phyloP scores from a whole-genome alignment of 1,284 basidiomycete genomes.

The Kwoniella shivajii region DNA sequence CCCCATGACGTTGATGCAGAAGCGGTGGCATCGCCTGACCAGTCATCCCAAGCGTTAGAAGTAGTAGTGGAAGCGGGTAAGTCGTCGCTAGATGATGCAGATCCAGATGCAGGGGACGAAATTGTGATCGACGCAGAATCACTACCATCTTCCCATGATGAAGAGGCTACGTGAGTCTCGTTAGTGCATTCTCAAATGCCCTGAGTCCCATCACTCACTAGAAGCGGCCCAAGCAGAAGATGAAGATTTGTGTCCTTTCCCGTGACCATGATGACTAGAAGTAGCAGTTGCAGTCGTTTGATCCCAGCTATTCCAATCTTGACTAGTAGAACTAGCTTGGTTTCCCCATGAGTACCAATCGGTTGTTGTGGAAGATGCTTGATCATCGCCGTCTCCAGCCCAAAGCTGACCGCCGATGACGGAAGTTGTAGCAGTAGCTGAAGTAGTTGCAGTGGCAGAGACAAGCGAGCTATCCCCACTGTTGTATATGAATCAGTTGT shows the following conservation, averaged over 20 bases:
- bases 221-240: neutral
- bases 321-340: neutral
- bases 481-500: neutral
- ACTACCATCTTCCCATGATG: conserved; percentile 2
- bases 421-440: conserved; percentile 8
- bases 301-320: conserved; percentile 4
- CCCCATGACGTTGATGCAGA: conserved; percentile 1
- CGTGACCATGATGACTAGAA: neutral
- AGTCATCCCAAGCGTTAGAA: neutral
- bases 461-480: no score
- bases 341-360: conserved; percentile 1
- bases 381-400: conserved; percentile 5
- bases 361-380: neutral
- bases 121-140: no score
- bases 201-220: neutral
- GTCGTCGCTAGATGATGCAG: neutral
- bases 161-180: neutral
- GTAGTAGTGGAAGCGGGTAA: neutral
- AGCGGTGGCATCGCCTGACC: neutral
- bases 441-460: conserved; percentile 7
- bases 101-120: neutral
- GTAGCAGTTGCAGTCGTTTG: conserved; percentile 2
- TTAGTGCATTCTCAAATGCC: neutral
- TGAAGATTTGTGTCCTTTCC: conserved; percentile 6
- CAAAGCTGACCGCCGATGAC: conserved; percentile 16